Evolutionary conservation across 2,329 filamentous ascomycete genomes (phyloP).

Genomic region (Curvularia lunata): DNA sequence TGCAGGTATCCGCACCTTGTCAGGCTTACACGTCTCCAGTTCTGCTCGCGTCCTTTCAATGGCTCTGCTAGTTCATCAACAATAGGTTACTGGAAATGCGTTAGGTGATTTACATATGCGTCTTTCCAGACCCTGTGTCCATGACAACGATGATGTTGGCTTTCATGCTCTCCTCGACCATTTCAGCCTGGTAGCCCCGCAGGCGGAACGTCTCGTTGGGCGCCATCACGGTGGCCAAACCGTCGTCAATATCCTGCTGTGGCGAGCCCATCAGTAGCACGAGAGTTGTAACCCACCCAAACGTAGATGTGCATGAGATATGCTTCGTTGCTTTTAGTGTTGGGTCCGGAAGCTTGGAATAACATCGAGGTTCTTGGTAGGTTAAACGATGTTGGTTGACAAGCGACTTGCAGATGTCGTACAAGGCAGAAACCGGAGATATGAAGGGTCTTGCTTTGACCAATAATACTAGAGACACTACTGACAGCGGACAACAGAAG

Average conservation of each 20-base stretch:
- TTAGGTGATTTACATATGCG: conserved; percentile 46
- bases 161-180: conserved; percentile 54
- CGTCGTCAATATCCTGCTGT: conserved; percentile 12
- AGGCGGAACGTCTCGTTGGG: conserved; percentile 36
- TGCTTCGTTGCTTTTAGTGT: background rate
- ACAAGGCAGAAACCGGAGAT: background rate
- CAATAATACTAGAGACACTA: background rate
- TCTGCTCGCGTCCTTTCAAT: conserved; percentile 53
- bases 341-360: background rate
- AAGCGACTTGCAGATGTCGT: background rate
- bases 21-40: conserved; percentile 47
- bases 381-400: conserved; percentile 9
- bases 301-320: background rate
- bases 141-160: conserved; percentile 57
- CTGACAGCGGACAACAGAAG: background rate
- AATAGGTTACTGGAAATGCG: background rate
- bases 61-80: conserved; percentile 41
- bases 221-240: conserved; percentile 3
- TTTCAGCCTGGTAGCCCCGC: conserved; percentile 57
- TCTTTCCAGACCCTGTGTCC: conserved; percentile 59
- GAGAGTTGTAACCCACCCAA: background rate
- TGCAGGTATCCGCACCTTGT: conserved; percentile 40
- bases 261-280: conserved; percentile 2
- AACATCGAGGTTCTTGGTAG: background rate
- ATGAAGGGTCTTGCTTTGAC: background rate